These are phyloP conservation scores for Diaporthe destruens DNA, from an alignment of 2,329 filamentous ascomycete species.

Conservation along the genomic window DNA sequence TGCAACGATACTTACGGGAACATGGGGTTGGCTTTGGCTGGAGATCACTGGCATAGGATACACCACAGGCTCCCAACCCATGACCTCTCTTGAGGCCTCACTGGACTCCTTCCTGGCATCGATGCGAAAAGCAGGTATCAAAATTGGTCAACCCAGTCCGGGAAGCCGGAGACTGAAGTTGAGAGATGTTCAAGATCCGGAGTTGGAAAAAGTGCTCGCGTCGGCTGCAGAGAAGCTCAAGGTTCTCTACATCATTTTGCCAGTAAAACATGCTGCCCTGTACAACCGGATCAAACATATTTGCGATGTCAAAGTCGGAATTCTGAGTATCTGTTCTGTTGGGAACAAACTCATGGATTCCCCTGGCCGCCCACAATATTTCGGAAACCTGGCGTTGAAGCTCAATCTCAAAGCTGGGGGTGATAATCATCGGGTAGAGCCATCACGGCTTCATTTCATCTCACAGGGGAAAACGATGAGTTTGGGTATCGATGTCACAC, in stretches of 20 bases:
- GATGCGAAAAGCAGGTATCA: constrained; percentile 37
- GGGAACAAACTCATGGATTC: constrained; percentile 60
- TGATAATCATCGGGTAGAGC: constrained; percentile 66
- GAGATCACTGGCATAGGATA: no score
- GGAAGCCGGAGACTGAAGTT: not conserved
- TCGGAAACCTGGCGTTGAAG: constrained; percentile 70
- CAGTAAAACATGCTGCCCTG: constrained; percentile 54
- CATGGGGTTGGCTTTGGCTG: not conserved
- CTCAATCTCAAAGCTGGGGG: constrained; percentile 76
- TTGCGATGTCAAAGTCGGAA: constrained; percentile 67
- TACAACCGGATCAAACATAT: constrained; percentile 70
- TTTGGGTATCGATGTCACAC: constrained; percentile 80
- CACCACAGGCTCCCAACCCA: no score
- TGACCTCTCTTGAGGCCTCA: no score
- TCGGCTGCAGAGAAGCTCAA: constrained; percentile 37
- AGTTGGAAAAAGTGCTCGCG: not conserved
- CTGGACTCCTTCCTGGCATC: not conserved
- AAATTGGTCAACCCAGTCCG: not conserved
- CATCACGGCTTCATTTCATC: constrained; percentile 64
- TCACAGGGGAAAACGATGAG: constrained; percentile 73
- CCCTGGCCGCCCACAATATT: constrained; percentile 56
- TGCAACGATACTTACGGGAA: not conserved
- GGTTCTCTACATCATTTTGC: constrained; percentile 64
- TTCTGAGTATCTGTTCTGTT: constrained; percentile 70
- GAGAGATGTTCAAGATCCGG: not conserved